These are phyloP conservation scores for Phytophthora tentaculata DNA, from an alignment of 352 stramenopile species.

Conservation along the genomic window DNA sequence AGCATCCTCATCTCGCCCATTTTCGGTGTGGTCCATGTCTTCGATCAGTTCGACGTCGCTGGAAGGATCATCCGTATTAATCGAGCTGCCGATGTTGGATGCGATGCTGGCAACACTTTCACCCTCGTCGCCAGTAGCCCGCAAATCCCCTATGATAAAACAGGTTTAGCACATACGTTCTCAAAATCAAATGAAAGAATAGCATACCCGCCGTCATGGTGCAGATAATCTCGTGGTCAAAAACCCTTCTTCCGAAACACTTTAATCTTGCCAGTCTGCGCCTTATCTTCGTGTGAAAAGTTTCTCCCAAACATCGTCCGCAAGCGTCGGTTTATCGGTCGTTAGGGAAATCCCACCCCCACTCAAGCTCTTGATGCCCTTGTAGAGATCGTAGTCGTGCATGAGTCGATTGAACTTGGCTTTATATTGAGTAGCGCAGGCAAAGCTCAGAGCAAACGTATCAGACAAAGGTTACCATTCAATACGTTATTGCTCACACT, in stretches of 20 bases:
- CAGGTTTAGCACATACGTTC: no score
- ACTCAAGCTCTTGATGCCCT: not conserved
- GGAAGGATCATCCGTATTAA: no score
- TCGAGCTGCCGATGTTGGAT: no score
- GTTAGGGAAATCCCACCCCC: not conserved
- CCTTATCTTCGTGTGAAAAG: not conserved
- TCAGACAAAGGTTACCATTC: not conserved
- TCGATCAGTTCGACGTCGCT: no score
- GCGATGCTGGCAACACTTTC: no score
- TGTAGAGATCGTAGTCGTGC: constrained; percentile 11
- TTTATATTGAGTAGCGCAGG: not conserved
- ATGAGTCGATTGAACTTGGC: not conserved
- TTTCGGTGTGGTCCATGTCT: no score
- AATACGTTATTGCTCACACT: not conserved
- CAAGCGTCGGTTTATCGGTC: not conserved
- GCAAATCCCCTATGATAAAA: no score
- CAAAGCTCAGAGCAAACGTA: not conserved
- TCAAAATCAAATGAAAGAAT: no score
- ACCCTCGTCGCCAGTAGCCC: no score
- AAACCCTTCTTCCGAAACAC: constrained; percentile 9
- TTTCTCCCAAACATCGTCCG: constrained; percentile 2
- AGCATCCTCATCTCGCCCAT: no score
- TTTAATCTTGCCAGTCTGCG: not conserved
- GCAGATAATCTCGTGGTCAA: not conserved
- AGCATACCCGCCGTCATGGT: not conserved